These are phyloP conservation scores for Euphorbia celastroides DNA, from an alignment of 441 rosid genomes.

Conservation along the genomic window DNA sequence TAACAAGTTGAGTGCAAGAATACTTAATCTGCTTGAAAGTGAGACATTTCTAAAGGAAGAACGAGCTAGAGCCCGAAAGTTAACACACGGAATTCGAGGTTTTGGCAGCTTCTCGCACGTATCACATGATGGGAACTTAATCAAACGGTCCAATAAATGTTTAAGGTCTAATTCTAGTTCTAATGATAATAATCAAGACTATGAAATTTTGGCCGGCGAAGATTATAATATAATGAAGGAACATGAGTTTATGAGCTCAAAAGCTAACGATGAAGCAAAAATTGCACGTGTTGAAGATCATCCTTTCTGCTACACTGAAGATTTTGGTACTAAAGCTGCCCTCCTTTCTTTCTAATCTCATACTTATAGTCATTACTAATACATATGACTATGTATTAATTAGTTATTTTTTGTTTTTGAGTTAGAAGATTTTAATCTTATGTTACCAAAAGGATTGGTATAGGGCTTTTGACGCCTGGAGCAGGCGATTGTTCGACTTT, in stretches of 20 bases:
- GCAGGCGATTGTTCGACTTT: too few relatives aligned
- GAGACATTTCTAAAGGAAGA: slow-evolving; percentile 38
- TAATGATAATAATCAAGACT: slow-evolving; percentile 1
- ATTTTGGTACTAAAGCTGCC: slow-evolving; percentile 19
- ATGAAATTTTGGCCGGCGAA: too few relatives aligned
- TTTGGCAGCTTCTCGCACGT: slow-evolving; percentile 51
- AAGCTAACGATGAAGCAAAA: slow-evolving; percentile 6
- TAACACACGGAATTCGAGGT: slow-evolving; percentile 53
- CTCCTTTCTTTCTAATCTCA: slow-evolving; percentile 30
- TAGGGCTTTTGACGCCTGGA: too few relatives aligned
- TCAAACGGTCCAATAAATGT: neutral
- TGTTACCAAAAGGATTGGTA: too few relatives aligned
- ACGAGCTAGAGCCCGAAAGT: slow-evolving; percentile 42
- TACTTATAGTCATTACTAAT: neutral
- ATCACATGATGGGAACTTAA: slow-evolving; percentile 19
- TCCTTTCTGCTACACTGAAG: slow-evolving; percentile 35
- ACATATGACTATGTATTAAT: too few relatives aligned
- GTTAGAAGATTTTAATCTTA: too few relatives aligned
- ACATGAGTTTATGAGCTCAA: neutral
- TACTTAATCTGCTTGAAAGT: slow-evolving; percentile 42
- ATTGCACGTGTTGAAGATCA: slow-evolving; percentile 22
- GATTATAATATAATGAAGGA: too few relatives aligned
- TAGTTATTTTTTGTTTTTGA: too few relatives aligned
- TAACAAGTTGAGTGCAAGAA: slow-evolving; percentile 34
- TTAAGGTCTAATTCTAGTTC: slow-evolving; percentile 27